Evolutionary conservation across 768 basidiomycete genomes (phyloP).

Genomic region (Russula vinacea): DNA sequence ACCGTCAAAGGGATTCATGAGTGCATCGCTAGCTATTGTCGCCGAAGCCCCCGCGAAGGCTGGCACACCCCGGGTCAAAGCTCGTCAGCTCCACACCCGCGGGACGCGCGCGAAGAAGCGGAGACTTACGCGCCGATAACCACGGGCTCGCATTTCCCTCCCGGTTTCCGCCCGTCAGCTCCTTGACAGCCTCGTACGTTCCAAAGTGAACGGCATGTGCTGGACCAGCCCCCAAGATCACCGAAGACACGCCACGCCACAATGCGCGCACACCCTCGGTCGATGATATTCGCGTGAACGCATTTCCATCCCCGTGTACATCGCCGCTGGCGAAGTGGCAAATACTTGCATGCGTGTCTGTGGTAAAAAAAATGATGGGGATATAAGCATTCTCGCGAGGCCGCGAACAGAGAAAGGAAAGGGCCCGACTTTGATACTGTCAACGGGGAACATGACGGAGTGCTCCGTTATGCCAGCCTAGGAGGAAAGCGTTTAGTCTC

Average conservation of each 20-base stretch:
- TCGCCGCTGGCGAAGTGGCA: slow-evolving; percentile 75
- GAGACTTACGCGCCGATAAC: slow-evolving; percentile 76
- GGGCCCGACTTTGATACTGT: slow-evolving; percentile 90
- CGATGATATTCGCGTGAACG: slow-evolving; percentile 86
- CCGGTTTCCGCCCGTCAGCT: slow-evolving; percentile 83
- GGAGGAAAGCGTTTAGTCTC: slow-evolving; percentile 14
- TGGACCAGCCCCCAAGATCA: slow-evolving; percentile 94
- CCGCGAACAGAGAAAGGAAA: not conserved
- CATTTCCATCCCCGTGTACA: slow-evolving; percentile 91
- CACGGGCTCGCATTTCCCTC: slow-evolving; percentile 68
- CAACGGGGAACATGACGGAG: slow-evolving; percentile 97
- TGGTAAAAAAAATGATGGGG: not conserved
- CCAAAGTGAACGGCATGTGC: slow-evolving; percentile 99
- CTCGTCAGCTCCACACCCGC: not conserved
- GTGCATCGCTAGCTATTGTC: slow-evolving; percentile 90
- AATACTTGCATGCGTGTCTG: slow-evolving; percentile 99
- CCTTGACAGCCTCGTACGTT: slow-evolving; percentile 91
- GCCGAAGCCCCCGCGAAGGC: slow-evolving; percentile 93
- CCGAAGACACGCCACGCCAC: slow-evolving; percentile 95
- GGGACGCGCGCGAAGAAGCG: slow-evolving; percentile 11
- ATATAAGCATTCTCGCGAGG: not conserved
- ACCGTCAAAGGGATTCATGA: slow-evolving; percentile 99
- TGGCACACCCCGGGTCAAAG: slow-evolving; percentile 33
- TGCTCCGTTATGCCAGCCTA: slow-evolving; percentile 99
- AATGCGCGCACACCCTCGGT: slow-evolving; percentile 89